These are phyloP conservation scores for Flaveria linearis DNA, from an alignment of 129 eudicot genomes.

Conservation along the genomic window DNA sequence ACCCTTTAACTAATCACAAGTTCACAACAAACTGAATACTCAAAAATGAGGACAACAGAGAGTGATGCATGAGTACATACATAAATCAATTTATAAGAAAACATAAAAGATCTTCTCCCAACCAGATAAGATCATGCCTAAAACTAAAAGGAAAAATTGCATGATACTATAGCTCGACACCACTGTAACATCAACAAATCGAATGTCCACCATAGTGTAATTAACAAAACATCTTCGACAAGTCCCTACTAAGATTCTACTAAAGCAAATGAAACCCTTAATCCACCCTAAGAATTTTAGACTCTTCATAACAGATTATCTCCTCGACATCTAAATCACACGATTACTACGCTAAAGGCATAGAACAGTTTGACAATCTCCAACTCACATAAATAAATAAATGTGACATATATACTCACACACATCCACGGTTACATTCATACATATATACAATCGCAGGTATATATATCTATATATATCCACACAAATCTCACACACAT, in stretches of 20 bases:
- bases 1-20: too few relatives aligned
- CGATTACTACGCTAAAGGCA: not conserved
- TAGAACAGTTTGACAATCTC: not conserved
- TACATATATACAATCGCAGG: too few relatives aligned
- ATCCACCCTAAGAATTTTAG: not conserved
- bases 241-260: too few relatives aligned
- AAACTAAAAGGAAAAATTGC: not conserved
- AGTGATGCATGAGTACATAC: not conserved
- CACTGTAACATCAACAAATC: not conserved
- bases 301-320: not conserved
- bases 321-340: not conserved
- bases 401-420: too few relatives aligned
- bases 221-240: not conserved
- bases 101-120: not conserved
- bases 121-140: not conserved
- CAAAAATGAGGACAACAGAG: not conserved
- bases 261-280: not conserved
- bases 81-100: not conserved
- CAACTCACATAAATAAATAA: not conserved
- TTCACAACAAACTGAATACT: not conserved
- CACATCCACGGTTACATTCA: too few relatives aligned
- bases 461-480: too few relatives aligned
- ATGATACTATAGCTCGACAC: not conserved
- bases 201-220: not conserved
- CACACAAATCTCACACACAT: too few relatives aligned